phyloP scores from a whole-genome alignment of 495 filamentous ascomycete genomes.

The Penicillium chermesinum region DNA sequence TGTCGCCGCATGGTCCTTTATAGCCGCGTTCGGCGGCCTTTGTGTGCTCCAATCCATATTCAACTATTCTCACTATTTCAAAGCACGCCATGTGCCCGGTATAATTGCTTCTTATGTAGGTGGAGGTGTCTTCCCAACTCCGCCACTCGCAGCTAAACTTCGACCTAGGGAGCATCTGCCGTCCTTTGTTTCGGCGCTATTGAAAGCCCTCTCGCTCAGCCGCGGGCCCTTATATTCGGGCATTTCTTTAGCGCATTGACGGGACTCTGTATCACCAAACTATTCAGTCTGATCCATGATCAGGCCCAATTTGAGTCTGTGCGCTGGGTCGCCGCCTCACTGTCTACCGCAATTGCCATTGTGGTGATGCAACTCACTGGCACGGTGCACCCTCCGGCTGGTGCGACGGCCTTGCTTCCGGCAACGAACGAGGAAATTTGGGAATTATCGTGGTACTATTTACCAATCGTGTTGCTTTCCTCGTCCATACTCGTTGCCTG shows the following conservation, averaged over 20 bases:
- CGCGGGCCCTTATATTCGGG: constrained; percentile 63
- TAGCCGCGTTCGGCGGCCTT: constrained; percentile 32
- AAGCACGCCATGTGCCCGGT: constrained; percentile 23
- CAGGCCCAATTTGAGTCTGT: constrained; percentile 43
- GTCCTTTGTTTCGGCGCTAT: constrained; percentile 65
- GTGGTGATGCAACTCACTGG: constrained; percentile 68
- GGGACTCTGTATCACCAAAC: constrained; percentile 60
- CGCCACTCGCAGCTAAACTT: neutral
- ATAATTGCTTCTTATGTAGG: constrained; percentile 36
- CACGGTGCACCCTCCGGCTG: constrained; percentile 77
- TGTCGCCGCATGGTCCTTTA: constrained; percentile 31
- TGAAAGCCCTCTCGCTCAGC: constrained; percentile 69
- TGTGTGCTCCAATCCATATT: constrained; percentile 30
- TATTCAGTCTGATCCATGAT: constrained; percentile 55
- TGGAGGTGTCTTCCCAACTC: neutral
- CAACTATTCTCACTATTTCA: constrained; percentile 30
- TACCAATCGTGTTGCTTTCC: constrained; percentile 59
- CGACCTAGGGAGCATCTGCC: constrained; percentile 61
- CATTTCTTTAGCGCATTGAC: constrained; percentile 61
- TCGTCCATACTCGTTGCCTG: constrained; percentile 55
- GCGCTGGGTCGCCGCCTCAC: constrained; percentile 61
- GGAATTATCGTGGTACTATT: constrained; percentile 62
- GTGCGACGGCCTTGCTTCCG: constrained; percentile 73
- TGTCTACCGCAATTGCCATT: constrained; percentile 60
- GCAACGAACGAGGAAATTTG: constrained; percentile 52